A percentile compares a stretch with the other conserved stretches of the same genome.
phyloP scores from a whole-genome alignment of 345 rosid genomes.

The Tarenaya hassleriana region DNA sequence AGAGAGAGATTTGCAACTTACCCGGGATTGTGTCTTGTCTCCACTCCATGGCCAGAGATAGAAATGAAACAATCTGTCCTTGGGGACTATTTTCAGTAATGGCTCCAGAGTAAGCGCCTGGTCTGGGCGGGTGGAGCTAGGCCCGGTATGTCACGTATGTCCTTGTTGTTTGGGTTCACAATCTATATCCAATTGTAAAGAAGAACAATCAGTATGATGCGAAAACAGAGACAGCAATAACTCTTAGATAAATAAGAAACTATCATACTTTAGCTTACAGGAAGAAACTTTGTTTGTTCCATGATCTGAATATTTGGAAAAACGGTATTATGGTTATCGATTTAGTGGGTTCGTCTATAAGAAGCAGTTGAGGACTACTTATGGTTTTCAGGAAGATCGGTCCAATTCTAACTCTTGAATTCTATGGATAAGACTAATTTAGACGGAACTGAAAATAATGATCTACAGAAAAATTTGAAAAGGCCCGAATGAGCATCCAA shows the following conservation, averaged over 20 bases:
- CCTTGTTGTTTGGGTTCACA: slow-evolving; percentile 85
- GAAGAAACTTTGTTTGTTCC: neutral
- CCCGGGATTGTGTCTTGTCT: no score
- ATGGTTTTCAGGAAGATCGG: no score
- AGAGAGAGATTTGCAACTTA: no score
- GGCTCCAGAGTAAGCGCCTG: slow-evolving; percentile 70
- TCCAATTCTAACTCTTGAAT: no score
- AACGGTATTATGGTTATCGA: neutral
- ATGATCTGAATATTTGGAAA: neutral
- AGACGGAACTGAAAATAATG: neutral
- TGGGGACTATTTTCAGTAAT: slow-evolving; percentile 21
- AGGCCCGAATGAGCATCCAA: neutral
- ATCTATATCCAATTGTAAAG: slow-evolving; percentile 37
- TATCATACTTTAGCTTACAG: neutral
- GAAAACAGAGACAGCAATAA: slow-evolving; percentile 9
- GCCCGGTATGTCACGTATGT: slow-evolving; percentile 82
- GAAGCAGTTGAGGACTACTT: slow-evolving; percentile 1
- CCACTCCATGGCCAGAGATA: no score
- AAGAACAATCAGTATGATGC: neutral
- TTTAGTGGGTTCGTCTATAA: neutral
- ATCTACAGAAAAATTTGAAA: neutral
- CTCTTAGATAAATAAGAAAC: slow-evolving; percentile 1
- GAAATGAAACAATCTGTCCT: no score
- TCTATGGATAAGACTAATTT: neutral
- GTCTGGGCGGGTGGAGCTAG: slow-evolving; percentile 83